These are phyloP conservation scores for Fallopia convolvulus DNA, from an alignment of 148 eudicot species.

Conservation along the genomic window DNA sequence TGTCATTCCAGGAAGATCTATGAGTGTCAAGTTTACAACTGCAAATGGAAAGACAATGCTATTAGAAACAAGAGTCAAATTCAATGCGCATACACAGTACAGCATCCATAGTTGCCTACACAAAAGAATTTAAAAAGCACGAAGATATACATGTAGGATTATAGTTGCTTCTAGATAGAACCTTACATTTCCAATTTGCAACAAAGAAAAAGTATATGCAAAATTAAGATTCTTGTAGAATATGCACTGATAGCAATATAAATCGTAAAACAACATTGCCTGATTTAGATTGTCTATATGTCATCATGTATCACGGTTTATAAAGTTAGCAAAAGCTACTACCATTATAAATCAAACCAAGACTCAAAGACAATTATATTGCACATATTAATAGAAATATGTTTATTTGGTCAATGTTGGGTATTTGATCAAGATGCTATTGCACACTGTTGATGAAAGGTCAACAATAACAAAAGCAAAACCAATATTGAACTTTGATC, in stretches of 20 bases:
- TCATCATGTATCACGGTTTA: background rate
- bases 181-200: background rate
- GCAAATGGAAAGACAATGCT: conserved; percentile 24
- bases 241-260: background rate
- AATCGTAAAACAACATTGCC: background rate
- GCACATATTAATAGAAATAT: background rate
- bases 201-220: background rate
- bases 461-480: too few relatives aligned
- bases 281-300: background rate
- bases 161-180: background rate
- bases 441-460: too few relatives aligned
- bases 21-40: conserved; percentile 97
- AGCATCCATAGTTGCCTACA: background rate
- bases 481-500: too few relatives aligned
- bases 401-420: background rate
- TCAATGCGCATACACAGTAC: background rate
- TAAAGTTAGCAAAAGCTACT: background rate
- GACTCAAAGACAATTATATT: background rate
- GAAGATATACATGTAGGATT: background rate
- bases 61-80: background rate
- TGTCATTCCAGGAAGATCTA: conserved; percentile 98
- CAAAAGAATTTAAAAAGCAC: background rate
- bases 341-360: background rate
- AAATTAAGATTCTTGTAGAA: background rate
- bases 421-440: background rate